Base-by-base conservation (phyloP, 1,139 yeast genomes). In the Entelexis sorbosivorans region DNA sequence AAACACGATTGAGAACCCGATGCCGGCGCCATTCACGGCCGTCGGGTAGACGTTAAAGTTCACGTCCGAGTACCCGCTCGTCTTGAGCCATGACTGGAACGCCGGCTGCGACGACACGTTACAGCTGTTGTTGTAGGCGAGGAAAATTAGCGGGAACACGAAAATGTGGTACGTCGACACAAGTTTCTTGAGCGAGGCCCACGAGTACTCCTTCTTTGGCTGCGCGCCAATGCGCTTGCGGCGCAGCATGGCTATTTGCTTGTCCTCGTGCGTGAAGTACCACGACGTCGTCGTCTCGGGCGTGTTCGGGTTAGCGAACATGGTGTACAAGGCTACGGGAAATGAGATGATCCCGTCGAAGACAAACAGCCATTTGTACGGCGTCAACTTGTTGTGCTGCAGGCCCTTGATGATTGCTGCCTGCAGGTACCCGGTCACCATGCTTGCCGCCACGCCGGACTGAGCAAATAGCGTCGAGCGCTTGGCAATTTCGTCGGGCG, bases 81-180 rank as follows among this genome's bases (percentile, higher is more conserved):
- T 66, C 60, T 76, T 76, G 71, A 77, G 74, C 79, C 79, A 77
- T 9, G 73, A 65, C 51, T 75, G 73, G 60, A 77, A 75, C 0
- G 79, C 69, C 1, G 79, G 79, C 58, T 75, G 77, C 11, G 63
- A 32, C 19, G 45, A 61, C 10, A 78, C 76, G 26, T 70, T 58
- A 63, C 76, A 66, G 2, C 74, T 47, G 58, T 75, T 75, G 61
- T 77, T 76, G 63, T 74, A 77, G 29, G 75, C 69, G 54, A 76
- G 66, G 59, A 74, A 76, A n/a, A 75, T 52, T 1, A 72, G 47
- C 1, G 79, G 79, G 60, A 75, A 74, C 3, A 75, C 69, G 47
- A 61, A 73, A 10, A 74, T 63, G 59, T 74, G 78, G 78, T 79
- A 75, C 8, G 77, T 70, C 51, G 62, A 66, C 64, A 74, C 73